Base-by-base conservation (phyloP, 2,329 filamentous ascomycete species). In the Fragosphaeria purpurea region DNA sequence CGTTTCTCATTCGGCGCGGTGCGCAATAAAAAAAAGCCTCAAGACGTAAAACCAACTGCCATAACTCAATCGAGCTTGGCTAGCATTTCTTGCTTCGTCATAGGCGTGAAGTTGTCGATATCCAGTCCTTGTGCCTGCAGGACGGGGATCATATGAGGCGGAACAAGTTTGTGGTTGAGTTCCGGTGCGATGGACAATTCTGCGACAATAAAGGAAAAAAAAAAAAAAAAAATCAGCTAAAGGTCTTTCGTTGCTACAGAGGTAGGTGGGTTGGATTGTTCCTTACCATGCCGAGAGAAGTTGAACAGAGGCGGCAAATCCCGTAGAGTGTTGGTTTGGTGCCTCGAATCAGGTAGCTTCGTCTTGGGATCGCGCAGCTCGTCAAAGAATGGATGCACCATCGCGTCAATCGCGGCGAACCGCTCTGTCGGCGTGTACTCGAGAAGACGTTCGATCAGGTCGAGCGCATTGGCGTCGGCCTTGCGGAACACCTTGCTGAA, bases 401-500 rank as follows among this genome's bases (percentile, higher is more conserved):
- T 95, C 48, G 93, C 93, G 63, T 97, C 88, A 56, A 98, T 83
- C 30, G 93, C 89, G 6, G 88, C 88, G 57, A 96, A 78, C 61
- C 93, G 86, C 72, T 97, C 89, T 1, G 93, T 97, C 8, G 93
- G 93, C 0, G 93, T 98, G 70, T 98, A 98, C 71, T 98, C 93
- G 52, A 98, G 77, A 51, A 98, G 75, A 56, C 86, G 85, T 49
- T 89, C 93, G 66, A 98, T 97, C 61, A 98, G 75, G 63, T 97
- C 90, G 62, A 98, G 94, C 40, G 93, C 91, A 62, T 88, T 90
- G 35, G 82, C 78, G 59, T 95, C 88, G 51, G 93, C 93, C 79
- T 94, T 96, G 60, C 93, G 85, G 80, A 98, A 97, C 50, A 98
- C 93, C 80, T 97, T 97, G 73, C 86, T 94, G 77, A 98, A 98